These are phyloP conservation scores for Mucor sp. DNA, from an alignment of 371 early-diverging fungal genomes.

Conservation along the genomic window DNA sequence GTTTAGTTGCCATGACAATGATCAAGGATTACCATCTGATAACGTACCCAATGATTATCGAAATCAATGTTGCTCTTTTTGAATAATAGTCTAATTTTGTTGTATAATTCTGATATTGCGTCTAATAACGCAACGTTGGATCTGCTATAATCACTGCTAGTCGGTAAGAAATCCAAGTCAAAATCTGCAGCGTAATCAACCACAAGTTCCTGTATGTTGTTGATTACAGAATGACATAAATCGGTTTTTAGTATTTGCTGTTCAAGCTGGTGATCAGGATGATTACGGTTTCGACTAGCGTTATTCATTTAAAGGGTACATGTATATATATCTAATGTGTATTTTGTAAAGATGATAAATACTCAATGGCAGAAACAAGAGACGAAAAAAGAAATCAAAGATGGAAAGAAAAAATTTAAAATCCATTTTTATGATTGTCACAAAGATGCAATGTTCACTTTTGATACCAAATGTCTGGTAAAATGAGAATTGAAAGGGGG, in stretches of 20 bases:
- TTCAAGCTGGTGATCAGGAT: slow-evolving; percentile 38
- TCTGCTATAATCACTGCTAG: neutral
- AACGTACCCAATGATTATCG: slow-evolving; percentile 43
- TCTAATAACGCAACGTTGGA: slow-evolving; percentile 9
- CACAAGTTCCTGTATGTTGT: slow-evolving; percentile 28
- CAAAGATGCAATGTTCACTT: neutral
- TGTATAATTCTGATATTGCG: slow-evolving; percentile 27
- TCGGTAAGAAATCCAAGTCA: slow-evolving; percentile 26
- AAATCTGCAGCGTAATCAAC: slow-evolving; percentile 27
- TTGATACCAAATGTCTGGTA: neutral
- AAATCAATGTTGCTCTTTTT: slow-evolving; percentile 24
- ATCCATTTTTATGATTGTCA: slow-evolving; percentile 2
- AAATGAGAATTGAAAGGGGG: neutral
- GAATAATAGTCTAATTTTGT: slow-evolving; percentile 25
- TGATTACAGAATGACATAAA: slow-evolving; percentile 28
- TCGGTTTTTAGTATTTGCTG: slow-evolving; percentile 39
- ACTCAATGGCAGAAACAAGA: neutral
- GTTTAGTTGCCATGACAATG: neutral
- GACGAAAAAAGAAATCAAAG: neutral
- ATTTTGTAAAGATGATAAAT: neutral
- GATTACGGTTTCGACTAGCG: slow-evolving; percentile 28
- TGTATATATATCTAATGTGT: neutral
- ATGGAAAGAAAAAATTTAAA: neutral
- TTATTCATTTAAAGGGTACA: slow-evolving; percentile 23
- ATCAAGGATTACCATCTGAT: neutral